Evolutionary conservation across 1,284 basidiomycete genomes (phyloP).

Genomic region (Pisolithus thermaeus): DNA sequence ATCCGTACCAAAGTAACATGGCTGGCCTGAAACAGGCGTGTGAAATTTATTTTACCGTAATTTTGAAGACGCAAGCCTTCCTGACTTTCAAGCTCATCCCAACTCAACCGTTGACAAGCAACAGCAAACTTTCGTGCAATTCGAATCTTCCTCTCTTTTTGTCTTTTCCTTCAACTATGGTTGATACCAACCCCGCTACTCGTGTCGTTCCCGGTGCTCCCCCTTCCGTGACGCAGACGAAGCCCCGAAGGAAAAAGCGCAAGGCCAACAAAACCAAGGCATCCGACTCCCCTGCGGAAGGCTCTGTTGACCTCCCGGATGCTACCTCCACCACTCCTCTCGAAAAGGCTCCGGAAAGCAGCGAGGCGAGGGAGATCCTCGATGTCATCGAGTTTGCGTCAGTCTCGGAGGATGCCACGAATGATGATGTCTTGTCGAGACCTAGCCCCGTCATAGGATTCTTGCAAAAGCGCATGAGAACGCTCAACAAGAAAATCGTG

Average conservation of each 20-base stretch:
- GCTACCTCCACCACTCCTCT: conserved; percentile 40
- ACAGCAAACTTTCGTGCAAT: too few species aligned
- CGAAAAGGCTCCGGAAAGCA: conserved; percentile 45
- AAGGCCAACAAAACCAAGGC: conserved; percentile 44
- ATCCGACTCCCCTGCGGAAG: conserved; percentile 32
- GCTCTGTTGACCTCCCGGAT: conserved; percentile 39
- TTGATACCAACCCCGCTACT: conserved; percentile 35
- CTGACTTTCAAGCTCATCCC: too few species aligned
- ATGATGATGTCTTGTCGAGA: conserved; percentile 42
- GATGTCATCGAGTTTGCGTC: conserved; percentile 43
- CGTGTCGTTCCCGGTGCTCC: conserved; percentile 73
- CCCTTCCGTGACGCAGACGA: conserved; percentile 49
- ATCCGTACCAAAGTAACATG: too few species aligned
- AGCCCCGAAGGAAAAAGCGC: conserved; percentile 67
- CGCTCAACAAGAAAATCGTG: conserved; percentile 80
- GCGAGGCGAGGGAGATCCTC: conserved; percentile 43
- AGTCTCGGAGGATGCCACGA: conserved; percentile 37
- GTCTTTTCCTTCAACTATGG: conserved; percentile 32
- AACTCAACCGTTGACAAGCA: too few species aligned
- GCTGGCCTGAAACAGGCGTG: too few species aligned
- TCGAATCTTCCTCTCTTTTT: too few species aligned
- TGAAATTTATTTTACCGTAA: too few species aligned
- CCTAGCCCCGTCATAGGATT: conserved; percentile 70
- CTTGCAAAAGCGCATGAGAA: conserved; percentile 69
- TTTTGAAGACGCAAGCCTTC: too few species aligned